Percentiles rank a stretch among this genome's conserved stretches.
These are phyloP conservation scores for Hypoxylon sp. DNA, from an alignment of 2,329 filamentous ascomycete species.

Conservation along the genomic window DNA sequence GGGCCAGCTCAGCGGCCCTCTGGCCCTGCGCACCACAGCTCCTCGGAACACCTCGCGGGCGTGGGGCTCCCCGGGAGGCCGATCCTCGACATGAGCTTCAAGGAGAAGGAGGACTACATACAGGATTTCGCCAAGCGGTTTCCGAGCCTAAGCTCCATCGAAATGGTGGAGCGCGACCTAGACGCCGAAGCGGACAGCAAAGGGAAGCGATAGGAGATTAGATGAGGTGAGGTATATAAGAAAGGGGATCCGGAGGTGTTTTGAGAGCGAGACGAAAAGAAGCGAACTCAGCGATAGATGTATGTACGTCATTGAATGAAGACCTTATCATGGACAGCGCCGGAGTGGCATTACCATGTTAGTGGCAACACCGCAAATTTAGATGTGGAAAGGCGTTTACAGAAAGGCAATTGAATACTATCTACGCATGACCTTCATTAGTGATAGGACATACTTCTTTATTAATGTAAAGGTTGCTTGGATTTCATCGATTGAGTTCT, in stretches of 20 bases:
- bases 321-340: conserved; percentile 2
- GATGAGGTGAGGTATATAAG: background rate
- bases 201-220: conserved; percentile 12
- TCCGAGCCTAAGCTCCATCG: conserved; percentile 85
- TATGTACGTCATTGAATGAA: conserved; percentile 10
- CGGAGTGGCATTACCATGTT: conserved; percentile 22
- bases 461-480: no score
- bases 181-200: conserved; percentile 53
- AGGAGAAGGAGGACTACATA: conserved; percentile 74
- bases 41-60: conserved; percentile 58
- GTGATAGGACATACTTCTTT: background rate
- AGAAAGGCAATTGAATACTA: conserved; percentile 41
- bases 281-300: conserved; percentile 7
- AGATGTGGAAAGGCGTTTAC: conserved; percentile 40
- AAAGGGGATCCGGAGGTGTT: background rate
- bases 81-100: conserved; percentile 65
- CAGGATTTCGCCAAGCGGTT: conserved; percentile 84
- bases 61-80: conserved; percentile 63
- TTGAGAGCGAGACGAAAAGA: conserved; percentile 8
- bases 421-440: conserved; percentile 5
- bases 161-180: conserved; percentile 84
- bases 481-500: background rate
- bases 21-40: conserved; percentile 45
- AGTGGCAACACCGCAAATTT: conserved; percentile 31
- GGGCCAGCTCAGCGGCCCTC: conserved; percentile 38